These are phyloP conservation scores for Brettanomyces bruxellensis DNA, from an alignment of 805 yeast genomes.

Conservation along the genomic window DNA sequence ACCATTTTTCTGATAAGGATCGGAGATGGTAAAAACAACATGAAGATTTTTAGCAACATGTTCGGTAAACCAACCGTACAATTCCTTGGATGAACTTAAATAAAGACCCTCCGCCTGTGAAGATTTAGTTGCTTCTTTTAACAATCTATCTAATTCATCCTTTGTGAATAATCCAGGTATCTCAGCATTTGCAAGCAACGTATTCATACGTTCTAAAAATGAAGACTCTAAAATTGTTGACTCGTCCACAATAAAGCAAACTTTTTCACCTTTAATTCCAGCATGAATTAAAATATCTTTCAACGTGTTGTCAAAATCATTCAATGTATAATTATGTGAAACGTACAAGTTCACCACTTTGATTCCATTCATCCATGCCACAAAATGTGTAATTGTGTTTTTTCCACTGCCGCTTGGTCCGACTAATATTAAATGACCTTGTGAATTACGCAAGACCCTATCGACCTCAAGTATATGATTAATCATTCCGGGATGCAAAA, in stretches of 20 bases:
- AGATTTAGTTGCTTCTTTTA: slow-evolving; percentile 47
- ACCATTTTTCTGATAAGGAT: slow-evolving; percentile 28
- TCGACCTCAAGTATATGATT: slow-evolving; percentile 75
- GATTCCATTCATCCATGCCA: slow-evolving; percentile 85
- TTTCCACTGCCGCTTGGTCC: slow-evolving; percentile 83
- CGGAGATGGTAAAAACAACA: slow-evolving; percentile 69
- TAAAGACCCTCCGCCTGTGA: slow-evolving; percentile 51
- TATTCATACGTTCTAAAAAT: slow-evolving; percentile 86
- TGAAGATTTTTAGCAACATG: slow-evolving; percentile 69
- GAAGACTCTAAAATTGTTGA: slow-evolving; percentile 66
- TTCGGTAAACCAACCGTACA: slow-evolving; percentile 63
- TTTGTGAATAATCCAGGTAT: slow-evolving; percentile 82
- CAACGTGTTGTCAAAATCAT: slow-evolving; percentile 61
- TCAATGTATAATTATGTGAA: slow-evolving; percentile 40
- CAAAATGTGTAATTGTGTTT: slow-evolving; percentile 67
- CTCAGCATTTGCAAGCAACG: slow-evolving; percentile 87
- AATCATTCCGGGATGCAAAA: slow-evolving; percentile 60
- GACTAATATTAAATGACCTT: slow-evolving; percentile 81
- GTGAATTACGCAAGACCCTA: slow-evolving; percentile 72
- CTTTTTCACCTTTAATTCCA: slow-evolving; percentile 47
- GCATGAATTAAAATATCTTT: slow-evolving; percentile 41
- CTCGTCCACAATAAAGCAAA: slow-evolving; percentile 75
- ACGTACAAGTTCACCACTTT: slow-evolving; percentile 50
- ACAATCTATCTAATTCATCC: slow-evolving; percentile 49
- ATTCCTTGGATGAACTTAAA: slow-evolving; percentile 60